Evolutionary conservation across 1,139 yeast genomes (phyloP), one percentile per base, ranked within the genome.

Genomic region (Schwanniomyces etchellsii): DNA sequence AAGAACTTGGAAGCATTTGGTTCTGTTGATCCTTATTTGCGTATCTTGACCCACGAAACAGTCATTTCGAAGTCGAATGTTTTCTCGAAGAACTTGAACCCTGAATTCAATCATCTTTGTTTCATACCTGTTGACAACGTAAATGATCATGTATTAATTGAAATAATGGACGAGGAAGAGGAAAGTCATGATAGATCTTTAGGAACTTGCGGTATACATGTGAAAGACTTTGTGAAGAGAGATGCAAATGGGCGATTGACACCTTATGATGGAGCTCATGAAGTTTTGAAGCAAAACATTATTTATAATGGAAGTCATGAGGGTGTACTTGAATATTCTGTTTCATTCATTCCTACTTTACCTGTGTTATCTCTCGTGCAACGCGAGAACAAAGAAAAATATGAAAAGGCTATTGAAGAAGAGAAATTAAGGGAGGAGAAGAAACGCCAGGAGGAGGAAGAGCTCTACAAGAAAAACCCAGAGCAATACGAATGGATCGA

Each of bases 1-100:
- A 63, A 72, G 44, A 81, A 81, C 43, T 57, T 77, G 46, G 83
- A 77, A 48, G 57, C 72, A 4, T 71, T 81, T 35, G 89, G 89
- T 34, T 74, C 71, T 38, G 76, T 81, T 44, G 89, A 82, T 53
- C 91, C 93, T 4, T 81, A 80, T 47, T 74, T 78, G 27, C 68
- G 73, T 38, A 64, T 81, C 11, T 45, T 72, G 30, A 52, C 74
- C 35, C 74, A 78, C 45, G 83, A 81, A 42, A 73, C 71, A 46
- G 52, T 74, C 30, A 66, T 66, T 40, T 81, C 70, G 32, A 67
- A 64, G 40, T 77, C 91, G 2, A 52, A 60, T 1, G 73, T 73
- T 29, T 69, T 73, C 42, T 70, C 74, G n/a, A 70, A 74, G 33
- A 68, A 77, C 2, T 51, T 64, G 23, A 60, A 73, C 32, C 89